Conservation (phyloP, 106 monocot species). For the Acorus calamus region DNA sequence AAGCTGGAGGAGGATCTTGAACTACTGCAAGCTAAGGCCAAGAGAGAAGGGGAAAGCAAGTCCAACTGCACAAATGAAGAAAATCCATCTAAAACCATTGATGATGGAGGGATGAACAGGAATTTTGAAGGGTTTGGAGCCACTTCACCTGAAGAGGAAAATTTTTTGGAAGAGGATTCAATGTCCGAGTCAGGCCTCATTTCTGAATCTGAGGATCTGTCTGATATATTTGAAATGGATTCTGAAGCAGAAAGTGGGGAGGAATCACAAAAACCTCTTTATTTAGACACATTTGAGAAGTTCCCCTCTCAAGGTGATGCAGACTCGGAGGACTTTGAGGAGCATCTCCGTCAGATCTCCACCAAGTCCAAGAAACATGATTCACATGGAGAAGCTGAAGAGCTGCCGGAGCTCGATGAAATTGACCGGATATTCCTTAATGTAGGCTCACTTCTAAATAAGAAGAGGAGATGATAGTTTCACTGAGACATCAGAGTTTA, state of each 20-base stretch:
- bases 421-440: slow-evolving; percentile 80
- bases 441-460: slow-evolving; percentile 60
- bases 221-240: slow-evolving; percentile 88
- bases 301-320: slow-evolving; percentile 27
- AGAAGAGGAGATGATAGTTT: slow-evolving; percentile 32
- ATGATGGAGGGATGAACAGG: slow-evolving; percentile 5
- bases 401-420: slow-evolving; percentile 56
- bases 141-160: slow-evolving; percentile 6
- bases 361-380: slow-evolving; percentile 24
- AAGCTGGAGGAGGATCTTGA: slow-evolving; percentile 76
- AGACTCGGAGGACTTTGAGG: slow-evolving; percentile 46
- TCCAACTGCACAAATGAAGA: slow-evolving; percentile 1
- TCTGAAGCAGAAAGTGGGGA: slow-evolving; percentile 40
- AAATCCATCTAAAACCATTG: slow-evolving; percentile 5
- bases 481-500: too few relatives aligned
- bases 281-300: slow-evolving; percentile 60
- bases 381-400: slow-evolving; percentile 31
- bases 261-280: slow-evolving; percentile 39
- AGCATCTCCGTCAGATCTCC: slow-evolving; percentile 43
- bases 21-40: slow-evolving; percentile 37
- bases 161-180: slow-evolving; percentile 18
- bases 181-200: slow-evolving; percentile 12
- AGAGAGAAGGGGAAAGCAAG: slow-evolving; percentile 18
- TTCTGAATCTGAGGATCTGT: slow-evolving; percentile 78
- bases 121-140: slow-evolving; percentile 14